These are phyloP conservation scores for Leishmania tarentolae DNA, from an alignment of 208 protist species.

Conservation along the genomic window DNA sequence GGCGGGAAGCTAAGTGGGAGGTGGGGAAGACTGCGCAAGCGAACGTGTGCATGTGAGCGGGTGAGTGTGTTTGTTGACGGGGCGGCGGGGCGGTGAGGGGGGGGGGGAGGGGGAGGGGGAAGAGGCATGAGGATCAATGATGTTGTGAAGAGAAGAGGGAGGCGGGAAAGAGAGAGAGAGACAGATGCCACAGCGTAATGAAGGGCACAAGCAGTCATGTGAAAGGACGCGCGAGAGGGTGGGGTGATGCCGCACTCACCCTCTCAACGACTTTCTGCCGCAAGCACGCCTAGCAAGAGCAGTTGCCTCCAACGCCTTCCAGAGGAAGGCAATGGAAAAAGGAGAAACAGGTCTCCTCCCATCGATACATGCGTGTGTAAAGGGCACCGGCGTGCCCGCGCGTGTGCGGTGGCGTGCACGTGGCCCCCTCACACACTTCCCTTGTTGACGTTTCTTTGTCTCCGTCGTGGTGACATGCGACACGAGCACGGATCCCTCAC, in stretches of 20 bases:
- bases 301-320: neutral
- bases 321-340: neutral
- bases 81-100: neutral
- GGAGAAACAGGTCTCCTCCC: neutral
- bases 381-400: neutral
- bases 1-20: neutral
- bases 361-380: neutral
- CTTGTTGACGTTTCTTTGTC: neutral
- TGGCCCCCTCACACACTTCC: neutral
- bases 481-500: neutral
- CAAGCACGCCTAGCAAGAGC: no score
- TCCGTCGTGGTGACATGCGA: no score
- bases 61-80: constrained; percentile 2
- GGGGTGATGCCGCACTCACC: neutral
- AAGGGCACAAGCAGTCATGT: neutral
- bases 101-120: neutral
- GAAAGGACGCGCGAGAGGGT: neutral
- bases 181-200: neutral
- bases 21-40: neutral
- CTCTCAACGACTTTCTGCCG: neutral
- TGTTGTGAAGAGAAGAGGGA: no score
- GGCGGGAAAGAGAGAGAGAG: constrained; percentile 2
- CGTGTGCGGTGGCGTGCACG: neutral
- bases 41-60: constrained; percentile 1
- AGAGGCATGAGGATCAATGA: neutral